Percentiles rank a stretch among this genome's conserved stretches.
Evolutionary conservation across 345 rosid species (phyloP).

Genomic region (Raphanus sativus): DNA sequence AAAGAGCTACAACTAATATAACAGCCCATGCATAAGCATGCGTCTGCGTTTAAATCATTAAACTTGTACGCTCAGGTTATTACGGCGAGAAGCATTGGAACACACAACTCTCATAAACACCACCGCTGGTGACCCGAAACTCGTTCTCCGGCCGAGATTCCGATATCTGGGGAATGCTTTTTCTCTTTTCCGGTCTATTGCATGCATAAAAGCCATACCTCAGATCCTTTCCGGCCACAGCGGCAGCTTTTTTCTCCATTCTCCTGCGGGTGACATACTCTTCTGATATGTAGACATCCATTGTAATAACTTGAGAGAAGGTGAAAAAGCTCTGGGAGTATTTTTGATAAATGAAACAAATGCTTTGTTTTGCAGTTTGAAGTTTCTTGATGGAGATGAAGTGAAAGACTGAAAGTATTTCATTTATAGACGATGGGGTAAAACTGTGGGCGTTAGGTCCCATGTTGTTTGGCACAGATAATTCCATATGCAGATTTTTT

Average conservation of each 20-base stretch:
- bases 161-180: not conserved
- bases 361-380: slow-evolving; percentile 1
- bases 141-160: slow-evolving; percentile 27
- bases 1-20: not conserved
- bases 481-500: not conserved
- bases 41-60: not conserved
- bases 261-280: slow-evolving; percentile 61
- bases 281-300: slow-evolving; percentile 71
- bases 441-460: slow-evolving; percentile 32
- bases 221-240: slow-evolving; percentile 21
- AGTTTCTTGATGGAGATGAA: slow-evolving; percentile 2
- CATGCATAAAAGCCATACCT: not conserved
- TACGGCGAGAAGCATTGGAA: slow-evolving; percentile 33
- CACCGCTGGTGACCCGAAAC: slow-evolving; percentile 7
- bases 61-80: not conserved
- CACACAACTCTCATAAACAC: slow-evolving; percentile 29
- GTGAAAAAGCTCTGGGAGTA: not conserved
- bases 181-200: slow-evolving; percentile 12
- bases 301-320: not conserved
- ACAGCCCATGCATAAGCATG: slow-evolving; percentile 9
- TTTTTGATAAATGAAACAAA: not conserved
- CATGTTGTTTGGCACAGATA: slow-evolving; percentile 16
- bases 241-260: slow-evolving; percentile 51
- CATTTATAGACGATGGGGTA: slow-evolving; percentile 11
- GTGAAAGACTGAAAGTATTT: not conserved